A percentile compares a stretch with the other conserved stretches of the same genome.
phyloP scores from a whole-genome alignment of 345 rosid species.

The Trapa bicornis region DNA sequence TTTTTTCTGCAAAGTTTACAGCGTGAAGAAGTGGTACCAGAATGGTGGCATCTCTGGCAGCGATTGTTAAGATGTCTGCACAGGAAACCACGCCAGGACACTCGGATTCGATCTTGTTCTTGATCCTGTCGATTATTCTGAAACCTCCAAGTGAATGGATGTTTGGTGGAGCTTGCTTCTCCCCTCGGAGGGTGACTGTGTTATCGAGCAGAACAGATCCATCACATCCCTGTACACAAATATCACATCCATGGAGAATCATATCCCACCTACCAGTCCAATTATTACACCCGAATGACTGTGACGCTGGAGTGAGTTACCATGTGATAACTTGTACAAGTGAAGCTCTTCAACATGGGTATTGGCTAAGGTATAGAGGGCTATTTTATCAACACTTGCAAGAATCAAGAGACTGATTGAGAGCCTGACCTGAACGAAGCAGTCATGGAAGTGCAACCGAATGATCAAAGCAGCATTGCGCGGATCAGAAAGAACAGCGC shows the following conservation, averaged over 20 bases:
- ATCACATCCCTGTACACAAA: constrained; percentile 63
- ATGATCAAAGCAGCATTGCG: constrained; percentile 65
- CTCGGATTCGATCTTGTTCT: constrained; percentile 81
- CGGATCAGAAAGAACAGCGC: constrained; percentile 70
- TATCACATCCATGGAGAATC: neutral
- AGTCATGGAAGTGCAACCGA: constrained; percentile 81
- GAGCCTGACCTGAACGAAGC: constrained; percentile 64
- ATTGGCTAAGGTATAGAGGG: neutral
- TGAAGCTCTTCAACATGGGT: neutral
- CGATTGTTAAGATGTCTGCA: constrained; percentile 77
- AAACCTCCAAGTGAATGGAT: constrained; percentile 50
- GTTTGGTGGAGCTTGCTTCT: constrained; percentile 56
- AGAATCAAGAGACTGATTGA: neutral
- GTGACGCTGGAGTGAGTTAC: too few species aligned
- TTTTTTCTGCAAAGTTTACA: too few species aligned
- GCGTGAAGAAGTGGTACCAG: constrained; percentile 24
- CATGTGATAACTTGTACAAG: neutral
- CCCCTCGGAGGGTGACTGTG: constrained; percentile 49
- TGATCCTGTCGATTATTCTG: constrained; percentile 60
- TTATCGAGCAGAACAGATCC: constrained; percentile 81
- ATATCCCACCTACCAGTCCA: neutral
- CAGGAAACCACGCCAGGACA: constrained; percentile 89
- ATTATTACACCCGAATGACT: neutral
- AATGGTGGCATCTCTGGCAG: constrained; percentile 82
- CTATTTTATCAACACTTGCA: neutral